Evolutionary conservation across 1,284 basidiomycete species (phyloP).

Genomic region (Afroboletus lepidellus): DNA sequence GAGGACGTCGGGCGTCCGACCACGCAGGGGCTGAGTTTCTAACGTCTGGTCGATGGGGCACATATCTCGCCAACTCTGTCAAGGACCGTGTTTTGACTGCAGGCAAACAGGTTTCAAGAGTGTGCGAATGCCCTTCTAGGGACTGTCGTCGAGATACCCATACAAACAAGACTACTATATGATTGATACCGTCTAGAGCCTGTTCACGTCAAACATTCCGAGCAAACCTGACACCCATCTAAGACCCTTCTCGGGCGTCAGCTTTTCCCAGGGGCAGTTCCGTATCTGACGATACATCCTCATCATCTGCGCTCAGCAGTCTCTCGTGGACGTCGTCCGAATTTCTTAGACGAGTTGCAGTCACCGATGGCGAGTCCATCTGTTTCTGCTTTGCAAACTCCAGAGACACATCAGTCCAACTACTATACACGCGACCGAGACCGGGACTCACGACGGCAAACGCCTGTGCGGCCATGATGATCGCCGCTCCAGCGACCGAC

Average conservation of each 20-base stretch:
- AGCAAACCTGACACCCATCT: not conserved
- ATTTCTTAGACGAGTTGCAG: not conserved
- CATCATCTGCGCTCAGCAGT: not conserved
- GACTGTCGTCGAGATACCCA: no score
- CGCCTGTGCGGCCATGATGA: conserved; percentile 7
- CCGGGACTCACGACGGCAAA: conserved; percentile 14
- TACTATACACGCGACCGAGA: not conserved
- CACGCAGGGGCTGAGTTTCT: no score
- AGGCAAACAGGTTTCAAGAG: no score
- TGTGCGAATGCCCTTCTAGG: no score
- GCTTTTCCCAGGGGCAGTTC: not conserved
- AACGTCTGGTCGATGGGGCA: no score
- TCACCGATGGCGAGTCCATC: not conserved
- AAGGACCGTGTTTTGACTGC: no score
- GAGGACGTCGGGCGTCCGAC: no score
- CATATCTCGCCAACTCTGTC: no score
- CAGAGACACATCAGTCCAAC: not conserved
- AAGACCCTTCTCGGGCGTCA: not conserved
- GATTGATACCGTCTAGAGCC: no score
- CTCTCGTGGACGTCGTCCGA: conserved; percentile 5
- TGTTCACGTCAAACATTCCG: not conserved
- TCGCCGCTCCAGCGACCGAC: conserved; percentile 11
- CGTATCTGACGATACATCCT: not conserved
- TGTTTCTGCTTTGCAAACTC: conserved; percentile 10
- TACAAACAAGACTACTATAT: not conserved